Percentiles rank a stretch among this genome's conserved stretches.
Conservation (phyloP, 2,329 filamentous ascomycete genomes). For the Botrytis deweyae region DNA sequence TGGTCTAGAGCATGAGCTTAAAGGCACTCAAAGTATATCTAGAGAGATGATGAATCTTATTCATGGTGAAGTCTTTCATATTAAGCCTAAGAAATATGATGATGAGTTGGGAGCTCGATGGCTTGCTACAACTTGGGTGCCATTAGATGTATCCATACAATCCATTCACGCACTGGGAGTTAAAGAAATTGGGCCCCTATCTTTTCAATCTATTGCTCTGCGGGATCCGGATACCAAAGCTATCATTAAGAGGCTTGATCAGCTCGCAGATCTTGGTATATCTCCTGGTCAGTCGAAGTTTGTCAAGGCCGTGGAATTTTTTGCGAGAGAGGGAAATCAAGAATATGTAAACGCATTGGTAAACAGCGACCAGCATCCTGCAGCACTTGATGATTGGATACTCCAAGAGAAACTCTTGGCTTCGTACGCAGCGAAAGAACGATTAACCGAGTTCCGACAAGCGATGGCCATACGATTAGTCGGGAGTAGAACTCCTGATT, state of each 20-base stretch:
- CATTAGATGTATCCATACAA: constrained; percentile 69
- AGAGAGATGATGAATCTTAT: constrained; percentile 40
- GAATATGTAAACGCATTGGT: constrained; percentile 35
- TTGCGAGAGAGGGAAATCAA: constrained; percentile 56
- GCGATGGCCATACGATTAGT: constrained; percentile 55
- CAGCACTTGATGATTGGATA: constrained; percentile 55
- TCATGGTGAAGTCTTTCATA: constrained; percentile 36
- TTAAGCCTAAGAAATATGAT: constrained; percentile 51
- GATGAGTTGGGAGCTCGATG: constrained; percentile 75
- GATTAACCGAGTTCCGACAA: constrained; percentile 53
- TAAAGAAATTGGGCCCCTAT: constrained; percentile 68
- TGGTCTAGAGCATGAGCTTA: constrained; percentile 20
- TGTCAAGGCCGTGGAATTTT: constrained; percentile 60
- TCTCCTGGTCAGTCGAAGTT: constrained; percentile 63
- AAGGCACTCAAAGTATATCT: constrained; percentile 29
- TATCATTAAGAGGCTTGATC: constrained; percentile 58
- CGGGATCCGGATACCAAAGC: constrained; percentile 57
- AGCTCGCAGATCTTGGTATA: constrained; percentile 63
- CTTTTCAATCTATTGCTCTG: constrained; percentile 73
- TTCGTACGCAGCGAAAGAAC: constrained; percentile 50
- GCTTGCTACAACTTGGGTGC: constrained; percentile 75
- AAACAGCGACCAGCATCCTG: constrained; percentile 63
- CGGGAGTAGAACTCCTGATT: constrained; percentile 40
- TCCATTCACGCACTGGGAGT: constrained; percentile 70
- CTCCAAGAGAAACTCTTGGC: constrained; percentile 55